phyloP scores from a whole-genome alignment of 2,329 filamentous ascomycete genomes.

The Aspergillus flavus region DNA sequence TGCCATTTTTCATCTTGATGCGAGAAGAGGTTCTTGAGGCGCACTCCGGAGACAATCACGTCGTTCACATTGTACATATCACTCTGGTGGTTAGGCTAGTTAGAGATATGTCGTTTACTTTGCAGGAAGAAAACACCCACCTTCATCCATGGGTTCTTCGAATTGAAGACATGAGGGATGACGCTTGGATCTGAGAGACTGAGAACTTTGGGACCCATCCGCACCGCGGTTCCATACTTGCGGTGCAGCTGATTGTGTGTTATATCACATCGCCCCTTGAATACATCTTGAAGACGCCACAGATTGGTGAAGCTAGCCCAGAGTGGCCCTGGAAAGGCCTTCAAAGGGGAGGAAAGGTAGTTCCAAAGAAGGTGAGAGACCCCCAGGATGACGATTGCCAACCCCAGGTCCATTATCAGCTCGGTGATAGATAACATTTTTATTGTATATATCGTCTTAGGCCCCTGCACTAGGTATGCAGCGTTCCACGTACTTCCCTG shows the following conservation, averaged over 20 bases:
- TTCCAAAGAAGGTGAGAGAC: neutral
- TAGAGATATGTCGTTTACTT: neutral
- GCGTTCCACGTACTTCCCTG: neutral
- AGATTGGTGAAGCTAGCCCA: conserved; percentile 13
- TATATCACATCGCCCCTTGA: conserved; percentile 8
- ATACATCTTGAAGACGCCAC: conserved; percentile 14
- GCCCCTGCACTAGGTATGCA: neutral
- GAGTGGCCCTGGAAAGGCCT: conserved; percentile 11
- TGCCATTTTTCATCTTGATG: conserved; percentile 32
- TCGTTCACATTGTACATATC: conserved; percentile 33
- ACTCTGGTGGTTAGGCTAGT: conserved; percentile 19
- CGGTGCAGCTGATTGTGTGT: conserved; percentile 57
- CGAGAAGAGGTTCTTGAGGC: conserved; percentile 30
- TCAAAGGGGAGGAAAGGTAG: conserved; percentile 10
- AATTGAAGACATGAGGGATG: conserved; percentile 74
- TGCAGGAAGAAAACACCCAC: conserved; percentile 9
- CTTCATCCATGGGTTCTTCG: conserved; percentile 62
- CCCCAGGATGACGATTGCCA: neutral
- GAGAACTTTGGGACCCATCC: conserved; percentile 72
- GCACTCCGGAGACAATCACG: conserved; percentile 27
- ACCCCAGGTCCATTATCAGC: neutral
- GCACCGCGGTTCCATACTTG: conserved; percentile 72
- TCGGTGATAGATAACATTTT: neutral
- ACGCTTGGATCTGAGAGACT: conserved; percentile 74
- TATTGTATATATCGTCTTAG: neutral